Evolutionary conservation across 805 yeast species (phyloP), one percentile per base, ranked within the genome.

Genomic region (Teunomyces aglyptinius): DNA sequence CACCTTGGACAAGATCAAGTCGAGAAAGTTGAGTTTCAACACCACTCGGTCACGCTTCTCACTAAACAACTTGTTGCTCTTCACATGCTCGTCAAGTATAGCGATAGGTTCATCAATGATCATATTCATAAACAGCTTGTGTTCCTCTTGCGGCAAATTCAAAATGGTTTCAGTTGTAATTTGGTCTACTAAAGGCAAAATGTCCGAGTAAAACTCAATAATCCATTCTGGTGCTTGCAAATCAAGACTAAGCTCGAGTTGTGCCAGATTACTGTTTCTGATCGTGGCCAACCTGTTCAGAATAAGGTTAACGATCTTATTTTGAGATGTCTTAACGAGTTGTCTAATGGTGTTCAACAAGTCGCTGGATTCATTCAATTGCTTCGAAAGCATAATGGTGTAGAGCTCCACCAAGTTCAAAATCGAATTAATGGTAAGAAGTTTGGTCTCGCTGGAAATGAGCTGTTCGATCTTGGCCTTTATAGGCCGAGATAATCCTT

Each of bases 181-280:
- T 47, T 60, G 68, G 49, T 80, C 82, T 50, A 86, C 75, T 1
- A 88, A 63, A 1, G 81, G 80, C 47, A 84, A 70, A 24, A 86
- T 69, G 12, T 81, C 85, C 0, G 80, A 68, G 41, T 85, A 75
- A 53, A 84, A 82, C n/a, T 80, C 84, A 41, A 78, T 70, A 18
- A 87, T 67, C 90, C 95, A 91, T 49, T 87, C 95, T 0, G 97
- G 96, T 4, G 96, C 83, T 49, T 84, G 79, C 18, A 87, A 68
- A 49, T 88, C 88, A 24, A 75, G 76, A 43, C 70, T 70, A 57
- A 57, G 65, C 33, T 70, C 76, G 16, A 71, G 52, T 44, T 67
- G 66, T 2, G 76, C 75, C 64, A 58, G 67, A 48, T 67, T 71
- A 27, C 72, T 67, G 20, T 58, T 57, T 29, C 49, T 51, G 7